Evolutionary conservation across 768 basidiomycete species (phyloP).

Genomic region (Rhizopogon sp.): DNA sequence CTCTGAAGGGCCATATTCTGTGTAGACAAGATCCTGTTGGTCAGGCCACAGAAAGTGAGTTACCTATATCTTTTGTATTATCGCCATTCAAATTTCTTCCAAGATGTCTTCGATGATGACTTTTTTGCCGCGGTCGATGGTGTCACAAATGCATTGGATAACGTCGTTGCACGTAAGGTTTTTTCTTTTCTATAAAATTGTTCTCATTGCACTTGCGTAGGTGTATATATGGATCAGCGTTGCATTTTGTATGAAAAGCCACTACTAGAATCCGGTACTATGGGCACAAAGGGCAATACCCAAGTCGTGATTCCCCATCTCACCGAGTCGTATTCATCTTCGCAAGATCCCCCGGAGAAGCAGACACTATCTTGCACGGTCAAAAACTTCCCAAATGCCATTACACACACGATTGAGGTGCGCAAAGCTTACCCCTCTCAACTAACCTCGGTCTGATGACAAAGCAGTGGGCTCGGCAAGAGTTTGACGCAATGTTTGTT

Average conservation of each 20-base stretch:
- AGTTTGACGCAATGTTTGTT: slow-evolving; percentile 90
- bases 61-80: background rate
- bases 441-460: slow-evolving; percentile 2
- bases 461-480: slow-evolving; percentile 83
- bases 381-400: slow-evolving; percentile 98
- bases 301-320: slow-evolving; percentile 93
- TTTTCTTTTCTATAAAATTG: slow-evolving; percentile 4
- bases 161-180: slow-evolving; percentile 85
- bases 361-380: slow-evolving; percentile 95
- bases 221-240: slow-evolving; percentile 97
- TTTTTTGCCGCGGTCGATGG: slow-evolving; percentile 90
- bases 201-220: slow-evolving; percentile 31
- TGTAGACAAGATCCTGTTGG: slow-evolving; percentile 94
- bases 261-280: slow-evolving; percentile 92
- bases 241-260: slow-evolving; percentile 97
- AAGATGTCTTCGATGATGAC: slow-evolving; percentile 81
- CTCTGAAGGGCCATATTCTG: slow-evolving; percentile 77
- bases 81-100: slow-evolving; percentile 8
- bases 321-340: slow-evolving; percentile 95
- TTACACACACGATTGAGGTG: slow-evolving; percentile 96
- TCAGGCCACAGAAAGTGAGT: slow-evolving; percentile 84
- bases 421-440: slow-evolving; percentile 10
- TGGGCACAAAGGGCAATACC: slow-evolving; percentile 97
- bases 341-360: slow-evolving; percentile 98
- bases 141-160: slow-evolving; percentile 97